Evolutionary conservation across 371 early-diverging fungal species (phyloP).

Genomic region (Actinomortierella wolfii): DNA sequence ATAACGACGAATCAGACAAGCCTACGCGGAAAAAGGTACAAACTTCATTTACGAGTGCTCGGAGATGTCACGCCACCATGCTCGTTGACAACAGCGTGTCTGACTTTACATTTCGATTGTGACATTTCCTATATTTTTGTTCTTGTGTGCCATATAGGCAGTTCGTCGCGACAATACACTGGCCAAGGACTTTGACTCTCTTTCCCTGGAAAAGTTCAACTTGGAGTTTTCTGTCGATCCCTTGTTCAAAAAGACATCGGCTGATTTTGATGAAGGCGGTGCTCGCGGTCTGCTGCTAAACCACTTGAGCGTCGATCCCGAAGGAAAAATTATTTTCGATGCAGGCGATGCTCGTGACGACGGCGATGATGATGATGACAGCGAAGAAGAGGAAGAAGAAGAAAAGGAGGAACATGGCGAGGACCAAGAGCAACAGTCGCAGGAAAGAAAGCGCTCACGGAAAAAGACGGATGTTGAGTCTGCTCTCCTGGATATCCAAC

Average conservation of each 20-base stretch:
- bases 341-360: conserved; percentile 78
- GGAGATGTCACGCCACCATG: too few species aligned
- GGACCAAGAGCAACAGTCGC: conserved; percentile 6
- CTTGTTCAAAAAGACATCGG: conserved; percentile 96
- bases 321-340: conserved; percentile 94
- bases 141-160: background rate
- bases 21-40: conserved; percentile 45
- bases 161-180: conserved; percentile 70
- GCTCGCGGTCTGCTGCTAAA: conserved; percentile 92
- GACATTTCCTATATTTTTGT: background rate
- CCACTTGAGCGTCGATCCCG: conserved; percentile 76
- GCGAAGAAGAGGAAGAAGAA: conserved; percentile 28
- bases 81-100: background rate
- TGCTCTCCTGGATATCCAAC: conserved; percentile 30
- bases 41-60: too few species aligned
- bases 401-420: conserved; percentile 31
- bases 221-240: conserved; percentile 94
- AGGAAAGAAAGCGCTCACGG: conserved; percentile 5
- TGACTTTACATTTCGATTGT: background rate
- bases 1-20: conserved; percentile 52
- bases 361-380: conserved; percentile 39
- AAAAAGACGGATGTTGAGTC: conserved; percentile 29
- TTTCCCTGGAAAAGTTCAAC: conserved; percentile 89
- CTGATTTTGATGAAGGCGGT: conserved; percentile 99
- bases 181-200: conserved; percentile 76